Evolutionary conservation across 257 asterid species (phyloP).

Genomic region (Coffea eugenioides): DNA sequence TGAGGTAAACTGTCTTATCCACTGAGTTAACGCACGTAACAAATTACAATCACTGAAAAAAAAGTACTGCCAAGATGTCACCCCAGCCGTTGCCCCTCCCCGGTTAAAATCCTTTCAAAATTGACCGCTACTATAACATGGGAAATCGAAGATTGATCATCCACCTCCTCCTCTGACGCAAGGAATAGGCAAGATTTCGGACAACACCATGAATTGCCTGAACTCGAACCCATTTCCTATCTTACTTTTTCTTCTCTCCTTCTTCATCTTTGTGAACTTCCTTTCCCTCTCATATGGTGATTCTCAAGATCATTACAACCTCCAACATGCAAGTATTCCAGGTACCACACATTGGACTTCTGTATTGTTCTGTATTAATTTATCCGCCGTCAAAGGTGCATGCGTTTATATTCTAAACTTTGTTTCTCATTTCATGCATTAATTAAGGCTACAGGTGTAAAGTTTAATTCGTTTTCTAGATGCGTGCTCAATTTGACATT

Average conservation of each 20-base stretch:
- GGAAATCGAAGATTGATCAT: neutral
- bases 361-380: neutral
- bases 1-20: too few species aligned
- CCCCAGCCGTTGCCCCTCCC: neutral
- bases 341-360: slow-evolving; percentile 11
- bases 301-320: neutral
- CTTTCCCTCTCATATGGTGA: slow-evolving; percentile 11
- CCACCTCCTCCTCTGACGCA: neutral
- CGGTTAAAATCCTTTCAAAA: neutral
- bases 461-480: neutral
- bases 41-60: too few species aligned
- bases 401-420: neutral
- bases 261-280: slow-evolving; percentile 6
- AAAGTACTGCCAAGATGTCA: too few species aligned
- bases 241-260: slow-evolving; percentile 7
- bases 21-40: too few species aligned
- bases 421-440: neutral
- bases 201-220: slow-evolving; percentile 11
- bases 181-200: neutral
- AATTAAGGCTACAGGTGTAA: neutral
- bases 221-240: slow-evolving; percentile 8
- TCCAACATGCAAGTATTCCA: slow-evolving; percentile 1
- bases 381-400: too few species aligned
- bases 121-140: neutral
- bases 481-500: neutral